phyloP scores from a whole-genome alignment of 331 rosid genomes.

The Malus hybrid region DNA sequence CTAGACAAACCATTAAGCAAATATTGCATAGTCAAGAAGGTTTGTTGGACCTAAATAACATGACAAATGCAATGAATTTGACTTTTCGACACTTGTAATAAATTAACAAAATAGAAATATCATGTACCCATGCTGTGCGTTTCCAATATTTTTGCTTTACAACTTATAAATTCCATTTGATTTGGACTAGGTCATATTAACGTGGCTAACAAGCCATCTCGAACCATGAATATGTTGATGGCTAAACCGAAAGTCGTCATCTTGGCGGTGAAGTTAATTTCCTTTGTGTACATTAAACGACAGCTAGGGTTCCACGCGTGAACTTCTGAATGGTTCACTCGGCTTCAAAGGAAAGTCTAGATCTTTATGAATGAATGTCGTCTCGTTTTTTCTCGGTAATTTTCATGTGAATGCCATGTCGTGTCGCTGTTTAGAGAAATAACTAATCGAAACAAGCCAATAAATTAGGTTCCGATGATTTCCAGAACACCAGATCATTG shows the following conservation, averaged over 20 bases:
- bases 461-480: too few relatives aligned
- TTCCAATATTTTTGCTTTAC: neutral
- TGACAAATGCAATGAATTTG: neutral
- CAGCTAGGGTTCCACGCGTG: neutral
- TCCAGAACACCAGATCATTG: neutral
- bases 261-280: neutral
- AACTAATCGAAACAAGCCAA: too few relatives aligned
- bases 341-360: slow-evolving; percentile 1
- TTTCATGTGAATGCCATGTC: neutral
- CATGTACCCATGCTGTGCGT: neutral
- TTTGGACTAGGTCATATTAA: neutral
- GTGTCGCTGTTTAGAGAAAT: neutral
- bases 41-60: neutral
- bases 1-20: neutral
- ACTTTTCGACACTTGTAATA: neutral
- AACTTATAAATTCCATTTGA: neutral
- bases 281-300: neutral
- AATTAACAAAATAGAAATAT: neutral
- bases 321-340: neutral
- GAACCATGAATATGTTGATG: neutral
- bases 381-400: neutral
- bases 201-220: neutral
- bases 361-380: neutral
- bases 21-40: neutral
- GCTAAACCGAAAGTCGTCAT: neutral